A percentile compares a stretch with the other conserved stretches of the same genome.
Conservation (phyloP, 2,329 filamentous ascomycete genomes). For the Diaporthe vexans region DNA sequence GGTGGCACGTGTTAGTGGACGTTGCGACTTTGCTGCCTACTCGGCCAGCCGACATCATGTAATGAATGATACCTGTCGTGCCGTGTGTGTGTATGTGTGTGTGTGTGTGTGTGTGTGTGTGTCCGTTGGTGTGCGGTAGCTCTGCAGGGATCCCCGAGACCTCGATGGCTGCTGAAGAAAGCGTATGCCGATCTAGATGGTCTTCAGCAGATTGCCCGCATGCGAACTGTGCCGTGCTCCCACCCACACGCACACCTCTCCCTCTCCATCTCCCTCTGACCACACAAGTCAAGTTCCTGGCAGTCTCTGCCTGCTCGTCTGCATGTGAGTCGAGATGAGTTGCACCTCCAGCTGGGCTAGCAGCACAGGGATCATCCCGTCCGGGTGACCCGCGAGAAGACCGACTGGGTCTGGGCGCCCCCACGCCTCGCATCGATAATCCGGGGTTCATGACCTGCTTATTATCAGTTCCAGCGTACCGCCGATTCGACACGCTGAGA, state of each 20-base stretch:
- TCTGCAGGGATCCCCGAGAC: neutral
- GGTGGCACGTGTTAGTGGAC: neutral
- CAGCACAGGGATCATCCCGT: slow-evolving; percentile 17
- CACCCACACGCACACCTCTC: no score
- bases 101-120: no score
- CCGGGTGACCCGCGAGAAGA: neutral
- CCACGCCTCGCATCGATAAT: slow-evolving; percentile 26
- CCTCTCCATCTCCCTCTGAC: neutral
- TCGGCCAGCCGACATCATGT: neutral
- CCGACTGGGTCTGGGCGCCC: slow-evolving; percentile 9
- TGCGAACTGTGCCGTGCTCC: neutral
- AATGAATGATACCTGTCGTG: neutral
- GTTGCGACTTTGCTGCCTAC: slow-evolving; percentile 22
- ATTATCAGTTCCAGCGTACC: slow-evolving; percentile 13
- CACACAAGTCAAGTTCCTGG: neutral
- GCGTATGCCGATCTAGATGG: slow-evolving; percentile 11
- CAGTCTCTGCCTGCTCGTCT: neutral
- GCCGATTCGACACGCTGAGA: slow-evolving; percentile 31
- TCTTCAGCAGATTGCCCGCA: neutral
- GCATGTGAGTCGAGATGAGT: neutral
- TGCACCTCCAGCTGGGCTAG: slow-evolving; percentile 6
- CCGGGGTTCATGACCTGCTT: slow-evolving; percentile 26
- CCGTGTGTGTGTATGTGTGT: no score
- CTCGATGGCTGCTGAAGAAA: neutral
- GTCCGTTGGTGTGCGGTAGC: neutral